phyloP scores from a whole-genome alignment of 139 green algal species.

The Yamagishiella unicocca region DNA sequence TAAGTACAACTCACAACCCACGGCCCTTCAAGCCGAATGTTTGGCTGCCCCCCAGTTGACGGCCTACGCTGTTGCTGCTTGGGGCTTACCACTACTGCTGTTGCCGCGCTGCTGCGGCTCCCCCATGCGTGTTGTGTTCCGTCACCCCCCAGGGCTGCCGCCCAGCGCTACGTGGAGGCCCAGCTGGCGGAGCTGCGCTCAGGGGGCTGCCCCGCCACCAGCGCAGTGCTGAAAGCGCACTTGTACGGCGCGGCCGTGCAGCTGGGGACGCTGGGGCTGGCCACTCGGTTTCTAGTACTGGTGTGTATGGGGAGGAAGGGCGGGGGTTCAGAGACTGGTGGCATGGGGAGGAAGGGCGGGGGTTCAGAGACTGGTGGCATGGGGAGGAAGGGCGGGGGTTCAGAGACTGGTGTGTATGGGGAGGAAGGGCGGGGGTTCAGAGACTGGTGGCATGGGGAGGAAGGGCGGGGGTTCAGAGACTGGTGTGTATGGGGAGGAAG shows the following conservation, averaged over 20 bases:
- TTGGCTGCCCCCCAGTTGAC: too few relatives aligned
- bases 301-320: too few relatives aligned
- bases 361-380: neutral
- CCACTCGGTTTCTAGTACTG: neutral
- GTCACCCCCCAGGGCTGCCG: neutral
- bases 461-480: neutral
- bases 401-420: neutral
- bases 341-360: neutral
- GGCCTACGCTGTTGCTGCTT: neutral
- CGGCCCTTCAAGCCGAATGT: too few relatives aligned
- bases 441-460: neutral
- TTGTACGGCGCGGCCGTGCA: constrained; percentile 22
- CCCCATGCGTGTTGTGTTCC: neutral
- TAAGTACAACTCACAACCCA: too few relatives aligned
- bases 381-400: neutral
- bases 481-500: neutral
- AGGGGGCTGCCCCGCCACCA: constrained; percentile 4
- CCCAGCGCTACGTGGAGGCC: neutral
- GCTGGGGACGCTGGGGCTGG: constrained; percentile 9
- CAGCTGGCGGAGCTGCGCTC: neutral
- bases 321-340: too few relatives aligned
- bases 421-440: neutral
- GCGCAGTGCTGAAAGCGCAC: neutral
- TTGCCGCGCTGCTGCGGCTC: too few relatives aligned
- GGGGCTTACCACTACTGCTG: neutral